These are phyloP conservation scores for Platanthera guangdongensis DNA, from an alignment of 106 monocot genomes.

Conservation along the genomic window DNA sequence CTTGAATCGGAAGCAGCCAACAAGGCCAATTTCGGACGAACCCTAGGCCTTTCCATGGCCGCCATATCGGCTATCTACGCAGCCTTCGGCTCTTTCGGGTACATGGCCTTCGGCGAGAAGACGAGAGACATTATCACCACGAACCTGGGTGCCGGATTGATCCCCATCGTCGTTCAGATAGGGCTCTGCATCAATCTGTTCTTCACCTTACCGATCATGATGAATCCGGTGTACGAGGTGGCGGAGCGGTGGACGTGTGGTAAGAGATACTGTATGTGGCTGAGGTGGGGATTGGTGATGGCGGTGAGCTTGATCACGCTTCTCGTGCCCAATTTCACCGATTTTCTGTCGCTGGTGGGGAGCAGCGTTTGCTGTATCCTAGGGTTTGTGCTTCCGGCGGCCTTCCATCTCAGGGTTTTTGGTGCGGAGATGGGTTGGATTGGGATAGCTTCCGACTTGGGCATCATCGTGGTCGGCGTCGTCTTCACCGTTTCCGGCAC, in stretches of 20 bases:
- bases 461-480: conserved; percentile 28
- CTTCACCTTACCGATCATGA: conserved; percentile 66
- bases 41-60: conserved; percentile 50
- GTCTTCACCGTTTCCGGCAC: conserved; percentile 39
- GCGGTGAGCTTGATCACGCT: conserved; percentile 30
- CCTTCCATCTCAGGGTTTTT: conserved; percentile 43
- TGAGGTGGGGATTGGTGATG: conserved; percentile 32
- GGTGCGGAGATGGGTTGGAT: conserved; percentile 28
- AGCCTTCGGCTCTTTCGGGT: conserved; percentile 49
- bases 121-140: conserved; percentile 58
- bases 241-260: conserved; percentile 39
- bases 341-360: conserved; percentile 55
- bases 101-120: conserved; percentile 47
- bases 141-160: conserved; percentile 36
- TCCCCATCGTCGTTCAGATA: conserved; percentile 38
- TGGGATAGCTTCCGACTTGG: conserved; percentile 13
- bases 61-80: conserved; percentile 39
- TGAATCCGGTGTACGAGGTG: conserved; percentile 60
- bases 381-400: conserved; percentile 44
- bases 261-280: conserved; percentile 38
- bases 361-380: conserved; percentile 48
- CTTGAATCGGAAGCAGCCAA: conserved; percentile 40
- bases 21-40: conserved; percentile 29
- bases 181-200: conserved; percentile 64
- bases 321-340: conserved; percentile 50